phyloP scores from a whole-genome alignment of 2,329 filamentous ascomycete genomes.

The Paramyrothecium roridum region DNA sequence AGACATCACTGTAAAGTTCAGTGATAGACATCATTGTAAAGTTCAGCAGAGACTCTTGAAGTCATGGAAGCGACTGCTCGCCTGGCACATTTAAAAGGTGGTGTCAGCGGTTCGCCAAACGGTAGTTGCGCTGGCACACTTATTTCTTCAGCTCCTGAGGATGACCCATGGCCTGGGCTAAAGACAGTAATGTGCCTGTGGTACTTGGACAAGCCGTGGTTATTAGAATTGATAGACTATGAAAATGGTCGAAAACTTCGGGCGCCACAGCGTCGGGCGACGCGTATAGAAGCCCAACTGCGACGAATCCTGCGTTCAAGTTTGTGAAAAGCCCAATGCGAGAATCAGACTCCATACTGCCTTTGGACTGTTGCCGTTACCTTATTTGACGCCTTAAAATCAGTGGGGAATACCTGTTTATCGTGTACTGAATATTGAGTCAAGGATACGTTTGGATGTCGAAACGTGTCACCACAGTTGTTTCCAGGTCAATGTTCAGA shows the following conservation, averaged over 20 bases:
- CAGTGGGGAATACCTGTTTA: neutral
- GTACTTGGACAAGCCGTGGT: neutral
- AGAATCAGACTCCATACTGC: neutral
- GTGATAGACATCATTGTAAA: no score
- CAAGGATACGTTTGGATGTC: neutral
- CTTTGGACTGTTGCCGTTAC: neutral
- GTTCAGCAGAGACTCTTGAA: no score
- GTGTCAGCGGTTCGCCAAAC: neutral
- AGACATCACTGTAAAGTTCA: neutral
- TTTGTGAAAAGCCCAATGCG: constrained; percentile 1
- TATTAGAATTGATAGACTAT: neutral
- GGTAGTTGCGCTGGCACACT: neutral
- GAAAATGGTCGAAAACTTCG: neutral
- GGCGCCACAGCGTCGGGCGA: neutral
- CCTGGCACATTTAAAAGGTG: neutral
- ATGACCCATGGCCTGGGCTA: constrained; percentile 1
- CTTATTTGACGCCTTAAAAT: neutral
- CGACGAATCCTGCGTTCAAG: neutral
- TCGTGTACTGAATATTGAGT: neutral
- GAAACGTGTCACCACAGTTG: neutral
- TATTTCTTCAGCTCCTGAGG: neutral
- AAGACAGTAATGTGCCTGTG: neutral
- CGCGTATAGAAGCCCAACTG: neutral
- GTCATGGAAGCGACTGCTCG: no score
- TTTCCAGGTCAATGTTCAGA: neutral